These are phyloP conservation scores for Hygrophila difformis DNA, from an alignment of 257 asterid species.

Conservation along the genomic window DNA sequence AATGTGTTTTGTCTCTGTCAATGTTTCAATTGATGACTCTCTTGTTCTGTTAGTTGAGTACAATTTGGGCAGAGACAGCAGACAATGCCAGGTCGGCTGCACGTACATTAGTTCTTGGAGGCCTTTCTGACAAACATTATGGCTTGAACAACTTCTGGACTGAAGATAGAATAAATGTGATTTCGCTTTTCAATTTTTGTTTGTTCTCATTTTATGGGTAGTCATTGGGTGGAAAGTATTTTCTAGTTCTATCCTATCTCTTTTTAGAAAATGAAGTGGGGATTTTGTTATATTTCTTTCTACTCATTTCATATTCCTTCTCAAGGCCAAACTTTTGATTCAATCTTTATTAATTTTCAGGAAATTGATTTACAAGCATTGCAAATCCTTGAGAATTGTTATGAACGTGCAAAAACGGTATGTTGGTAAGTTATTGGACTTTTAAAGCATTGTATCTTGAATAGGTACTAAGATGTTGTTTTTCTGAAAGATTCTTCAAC, in stretches of 20 bases:
- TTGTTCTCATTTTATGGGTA: neutral
- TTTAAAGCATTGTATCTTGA: neutral
- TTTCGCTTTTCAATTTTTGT: neutral
- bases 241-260: neutral
- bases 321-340: neutral
- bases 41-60: slow-evolving; percentile 54
- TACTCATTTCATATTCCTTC: too few species aligned
- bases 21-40: slow-evolving; percentile 2
- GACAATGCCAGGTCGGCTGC: slow-evolving; percentile 93
- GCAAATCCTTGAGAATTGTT: slow-evolving; percentile 48
- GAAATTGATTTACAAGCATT: slow-evolving; percentile 76
- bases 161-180: slow-evolving; percentile 57
- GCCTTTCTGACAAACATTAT: slow-evolving; percentile 67
- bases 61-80: slow-evolving; percentile 92
- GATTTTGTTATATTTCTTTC: too few species aligned
- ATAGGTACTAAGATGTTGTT: slow-evolving; percentile 3
- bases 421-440: neutral
- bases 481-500: slow-evolving; percentile 57
- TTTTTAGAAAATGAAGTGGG: neutral
- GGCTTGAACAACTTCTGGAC: slow-evolving; percentile 90
- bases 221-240: neutral
- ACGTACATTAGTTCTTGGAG: slow-evolving; percentile 72
- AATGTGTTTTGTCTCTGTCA: slow-evolving; percentile 5
- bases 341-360: slow-evolving; percentile 25
- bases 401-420: slow-evolving; percentile 82